Evolutionary conservation across 768 basidiomycete species (phyloP).

Genomic region (Mrakia frigida): DNA sequence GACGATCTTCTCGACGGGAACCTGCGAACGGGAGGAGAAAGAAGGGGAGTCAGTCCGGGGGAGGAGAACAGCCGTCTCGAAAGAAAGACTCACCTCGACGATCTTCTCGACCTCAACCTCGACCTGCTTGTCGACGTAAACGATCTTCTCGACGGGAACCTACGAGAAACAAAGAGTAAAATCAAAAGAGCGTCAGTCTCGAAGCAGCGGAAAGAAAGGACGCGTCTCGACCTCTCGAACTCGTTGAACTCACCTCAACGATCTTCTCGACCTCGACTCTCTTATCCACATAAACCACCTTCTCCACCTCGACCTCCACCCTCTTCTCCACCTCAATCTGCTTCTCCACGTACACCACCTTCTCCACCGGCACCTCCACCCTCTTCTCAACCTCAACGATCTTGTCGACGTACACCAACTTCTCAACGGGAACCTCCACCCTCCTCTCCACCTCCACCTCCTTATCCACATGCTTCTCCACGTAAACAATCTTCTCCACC

Average conservation of each 20-base stretch:
- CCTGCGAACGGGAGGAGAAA: conserved; percentile 23
- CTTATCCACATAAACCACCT: conserved; percentile 28
- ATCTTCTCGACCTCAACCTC: conserved; percentile 39
- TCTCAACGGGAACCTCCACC: conserved; percentile 31
- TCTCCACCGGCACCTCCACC: conserved; percentile 38
- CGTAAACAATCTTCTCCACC: conserved; percentile 33
- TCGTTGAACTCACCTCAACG: conserved; percentile 34
- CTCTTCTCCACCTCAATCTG: conserved; percentile 40
- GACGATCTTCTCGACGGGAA: conserved; percentile 36
- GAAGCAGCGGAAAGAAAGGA: not conserved
- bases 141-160: conserved; percentile 38
- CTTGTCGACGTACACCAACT: conserved; percentile 34
- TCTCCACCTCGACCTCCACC: conserved; percentile 40
- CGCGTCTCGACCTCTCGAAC: not conserved
- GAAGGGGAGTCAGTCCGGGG: conserved; percentile 17
- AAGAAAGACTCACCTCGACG: conserved; percentile 30
- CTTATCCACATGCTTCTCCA: conserved; percentile 36
- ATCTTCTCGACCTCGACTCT: conserved; percentile 33
- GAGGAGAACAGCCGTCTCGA: conserved; percentile 19
- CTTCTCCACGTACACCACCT: conserved; percentile 36
- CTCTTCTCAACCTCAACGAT: conserved; percentile 38
- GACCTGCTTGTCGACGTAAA: conserved; percentile 34
- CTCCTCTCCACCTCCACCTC: conserved; percentile 37
- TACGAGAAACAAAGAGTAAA: not conserved
- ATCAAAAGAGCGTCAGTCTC: not conserved